These are phyloP conservation scores for Acanthamoeba castellanii DNA, from an alignment of 208 protist species.

Conservation along the genomic window DNA sequence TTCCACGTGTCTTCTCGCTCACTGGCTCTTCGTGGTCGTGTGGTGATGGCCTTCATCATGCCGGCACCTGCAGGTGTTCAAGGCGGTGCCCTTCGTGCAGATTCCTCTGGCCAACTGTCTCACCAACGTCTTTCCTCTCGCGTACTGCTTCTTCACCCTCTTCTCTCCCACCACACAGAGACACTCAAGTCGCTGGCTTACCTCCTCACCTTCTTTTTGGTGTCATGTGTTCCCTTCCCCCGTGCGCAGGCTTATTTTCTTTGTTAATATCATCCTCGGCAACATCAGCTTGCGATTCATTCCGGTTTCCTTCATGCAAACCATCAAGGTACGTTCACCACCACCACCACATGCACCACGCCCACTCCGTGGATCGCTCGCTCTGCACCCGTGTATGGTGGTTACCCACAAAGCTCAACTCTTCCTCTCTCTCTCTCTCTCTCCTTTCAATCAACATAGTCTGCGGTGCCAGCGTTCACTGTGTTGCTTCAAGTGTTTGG, in stretches of 20 bases:
- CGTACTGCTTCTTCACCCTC: background rate
- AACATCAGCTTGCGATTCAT: slow-evolving; percentile 77
- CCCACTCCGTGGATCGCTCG: no score
- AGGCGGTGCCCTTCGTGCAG: slow-evolving; percentile 3
- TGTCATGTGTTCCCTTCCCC: background rate
- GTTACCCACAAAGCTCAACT: background rate
- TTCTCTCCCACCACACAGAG: background rate
- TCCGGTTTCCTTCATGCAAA: slow-evolving; percentile 82
- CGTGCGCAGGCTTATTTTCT: slow-evolving; percentile 50
- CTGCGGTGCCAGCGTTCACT: background rate
- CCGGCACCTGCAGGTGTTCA: background rate
- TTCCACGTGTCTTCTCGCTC: background rate
- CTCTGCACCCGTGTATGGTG: background rate
- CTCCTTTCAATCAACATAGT: background rate
- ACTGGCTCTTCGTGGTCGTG: background rate
- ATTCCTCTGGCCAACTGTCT: background rate
- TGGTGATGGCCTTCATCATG: background rate
- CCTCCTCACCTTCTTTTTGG: background rate
- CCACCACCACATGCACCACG: no score
- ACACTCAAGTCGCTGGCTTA: background rate
- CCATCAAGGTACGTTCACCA: slow-evolving; percentile 38
- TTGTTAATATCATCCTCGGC: slow-evolving; percentile 76
- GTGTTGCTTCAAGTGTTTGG: slow-evolving; percentile 13
- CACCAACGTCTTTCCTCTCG: slow-evolving; percentile 41
- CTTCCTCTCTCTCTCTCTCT: background rate